These are phyloP conservation scores for Lunularia cruciata DNA, from an alignment of 225 moss, liverwort and hornwort species.

Conservation along the genomic window DNA sequence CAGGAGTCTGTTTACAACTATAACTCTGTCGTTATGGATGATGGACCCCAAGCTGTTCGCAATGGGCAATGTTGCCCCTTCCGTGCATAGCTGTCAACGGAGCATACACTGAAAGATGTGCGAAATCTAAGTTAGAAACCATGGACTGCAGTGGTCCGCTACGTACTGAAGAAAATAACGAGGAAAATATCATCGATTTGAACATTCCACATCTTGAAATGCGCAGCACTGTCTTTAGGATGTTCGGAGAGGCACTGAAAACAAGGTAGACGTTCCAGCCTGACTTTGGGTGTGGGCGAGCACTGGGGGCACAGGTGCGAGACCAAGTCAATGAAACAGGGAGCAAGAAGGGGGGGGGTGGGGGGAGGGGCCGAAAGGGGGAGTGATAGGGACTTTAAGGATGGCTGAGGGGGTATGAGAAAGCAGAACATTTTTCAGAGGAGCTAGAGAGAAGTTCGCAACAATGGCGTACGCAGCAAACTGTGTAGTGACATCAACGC, in stretches of 20 bases:
- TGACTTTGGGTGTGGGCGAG: background rate
- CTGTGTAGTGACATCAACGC: conserved; percentile 3
- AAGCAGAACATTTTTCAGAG: background rate
- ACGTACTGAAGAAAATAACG: background rate
- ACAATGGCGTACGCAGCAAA: conserved; percentile 5
- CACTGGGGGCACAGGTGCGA: background rate
- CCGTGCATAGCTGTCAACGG: background rate
- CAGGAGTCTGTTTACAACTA: background rate
- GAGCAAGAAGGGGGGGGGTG: background rate
- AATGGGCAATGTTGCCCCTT: background rate
- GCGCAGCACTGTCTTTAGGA: background rate
- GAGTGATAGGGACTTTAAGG: too few relatives aligned
- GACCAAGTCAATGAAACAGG: background rate
- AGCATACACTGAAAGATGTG: background rate
- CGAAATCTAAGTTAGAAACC: too few relatives aligned
- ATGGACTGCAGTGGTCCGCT: too few relatives aligned
- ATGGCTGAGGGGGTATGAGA: background rate
- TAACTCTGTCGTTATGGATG: background rate
- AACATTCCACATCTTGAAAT: background rate
- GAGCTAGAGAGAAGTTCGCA: background rate
- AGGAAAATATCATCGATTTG: background rate
- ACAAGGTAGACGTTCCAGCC: background rate
- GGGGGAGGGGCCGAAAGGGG: too few relatives aligned
- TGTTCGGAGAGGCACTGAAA: background rate
- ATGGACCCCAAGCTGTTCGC: background rate